Evolutionary conservation across 139 green algal genomes (phyloP).

Genomic region (Asterochloris sp.): DNA sequence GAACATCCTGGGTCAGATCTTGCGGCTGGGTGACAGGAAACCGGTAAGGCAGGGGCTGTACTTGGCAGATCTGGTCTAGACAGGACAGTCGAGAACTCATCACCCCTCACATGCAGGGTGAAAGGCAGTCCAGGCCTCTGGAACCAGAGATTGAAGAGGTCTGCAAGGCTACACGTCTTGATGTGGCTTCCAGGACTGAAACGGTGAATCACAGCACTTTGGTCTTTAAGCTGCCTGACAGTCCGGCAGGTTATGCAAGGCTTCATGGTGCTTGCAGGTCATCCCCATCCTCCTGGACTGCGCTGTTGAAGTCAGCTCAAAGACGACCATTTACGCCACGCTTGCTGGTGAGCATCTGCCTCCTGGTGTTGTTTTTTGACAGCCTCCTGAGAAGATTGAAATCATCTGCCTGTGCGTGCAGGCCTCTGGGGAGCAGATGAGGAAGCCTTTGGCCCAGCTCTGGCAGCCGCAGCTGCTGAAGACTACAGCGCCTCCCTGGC

Average conservation of each 20-base stretch:
- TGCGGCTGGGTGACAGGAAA: no score
- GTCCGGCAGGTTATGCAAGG: background rate
- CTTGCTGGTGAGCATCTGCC: constrained; percentile 52
- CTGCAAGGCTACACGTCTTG: background rate
- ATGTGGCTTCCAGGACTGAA: background rate
- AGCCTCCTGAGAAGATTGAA: constrained; percentile 6
- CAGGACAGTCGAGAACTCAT: no score
- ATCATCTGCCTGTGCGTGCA: constrained; percentile 8
- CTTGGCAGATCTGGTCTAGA: no score
- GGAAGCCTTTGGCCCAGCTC: constrained; percentile 25
- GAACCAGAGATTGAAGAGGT: background rate
- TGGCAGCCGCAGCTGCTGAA: constrained; percentile 23
- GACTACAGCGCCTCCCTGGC: constrained; percentile 27
- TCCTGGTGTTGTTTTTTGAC: background rate
- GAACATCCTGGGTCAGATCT: no score
- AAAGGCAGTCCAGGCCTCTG: no score
- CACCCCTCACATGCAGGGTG: no score
- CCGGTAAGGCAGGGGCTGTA: no score
- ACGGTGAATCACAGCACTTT: background rate
- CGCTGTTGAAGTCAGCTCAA: constrained; percentile 60
- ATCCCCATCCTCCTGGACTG: constrained; percentile 57
- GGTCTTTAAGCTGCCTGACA: background rate
- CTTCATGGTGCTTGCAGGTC: constrained; percentile 19
- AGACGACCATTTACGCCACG: constrained; percentile 69
- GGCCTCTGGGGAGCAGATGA: constrained; percentile 51